Conservation (phyloP, 179 eudicot species). For the Actinidia chinensis region DNA sequence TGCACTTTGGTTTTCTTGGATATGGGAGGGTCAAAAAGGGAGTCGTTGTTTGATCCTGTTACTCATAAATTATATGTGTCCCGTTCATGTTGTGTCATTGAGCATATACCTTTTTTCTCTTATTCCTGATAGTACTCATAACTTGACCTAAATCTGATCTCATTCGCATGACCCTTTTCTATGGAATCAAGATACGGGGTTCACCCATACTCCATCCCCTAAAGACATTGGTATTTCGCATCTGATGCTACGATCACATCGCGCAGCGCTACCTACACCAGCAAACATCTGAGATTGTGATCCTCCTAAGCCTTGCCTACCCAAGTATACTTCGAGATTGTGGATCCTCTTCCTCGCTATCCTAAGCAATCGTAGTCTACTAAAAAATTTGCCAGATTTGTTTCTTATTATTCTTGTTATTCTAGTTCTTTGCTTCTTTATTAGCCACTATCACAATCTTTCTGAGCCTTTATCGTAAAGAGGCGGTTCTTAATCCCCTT, state of each 20-base stretch:
- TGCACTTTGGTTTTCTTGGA: background rate
- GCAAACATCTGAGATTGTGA: background rate
- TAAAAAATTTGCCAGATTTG: background rate
- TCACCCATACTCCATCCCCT: background rate
- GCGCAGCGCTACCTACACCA: background rate
- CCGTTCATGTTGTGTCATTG: background rate
- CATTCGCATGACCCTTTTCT: background rate
- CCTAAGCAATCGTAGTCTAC: background rate
- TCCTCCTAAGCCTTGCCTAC: background rate
- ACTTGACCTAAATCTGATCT: background rate
- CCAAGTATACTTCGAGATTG: background rate
- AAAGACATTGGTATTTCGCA: too few species aligned
- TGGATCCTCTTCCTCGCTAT: background rate
- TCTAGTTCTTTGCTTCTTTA: too few species aligned
- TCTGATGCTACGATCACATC: too few species aligned
- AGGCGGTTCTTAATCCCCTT: background rate
- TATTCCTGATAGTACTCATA: background rate
- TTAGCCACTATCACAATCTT: too few species aligned
- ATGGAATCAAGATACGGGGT: background rate
- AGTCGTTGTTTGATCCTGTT: slow-evolving; percentile 2
- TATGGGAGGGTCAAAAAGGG: background rate
- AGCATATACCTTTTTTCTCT: background rate
- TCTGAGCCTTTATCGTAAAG: background rate
- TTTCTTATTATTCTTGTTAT: too few species aligned
- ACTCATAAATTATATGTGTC: background rate